Base-by-base conservation (phyloP, 345 rosid species). In the Linum usitatissimum region DNA sequence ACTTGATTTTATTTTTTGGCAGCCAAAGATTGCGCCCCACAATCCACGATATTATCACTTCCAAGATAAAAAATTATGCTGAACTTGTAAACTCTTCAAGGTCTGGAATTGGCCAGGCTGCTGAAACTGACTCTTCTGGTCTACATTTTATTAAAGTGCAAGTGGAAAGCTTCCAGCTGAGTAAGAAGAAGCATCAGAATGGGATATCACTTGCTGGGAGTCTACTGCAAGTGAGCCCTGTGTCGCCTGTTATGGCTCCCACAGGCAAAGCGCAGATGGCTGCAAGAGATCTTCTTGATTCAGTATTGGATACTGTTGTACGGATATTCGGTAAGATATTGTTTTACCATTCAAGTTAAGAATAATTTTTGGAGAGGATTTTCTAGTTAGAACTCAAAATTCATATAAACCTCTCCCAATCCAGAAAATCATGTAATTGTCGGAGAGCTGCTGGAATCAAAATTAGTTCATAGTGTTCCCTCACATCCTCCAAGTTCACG, bases 1-100 rank as follows among this genome's bases (percentile, higher is more conserved):
- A 30, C 15, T 34, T 58, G 18, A 53, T 66, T 64, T 69, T 77
- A 54, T 71, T 67, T 40, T 80, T 62, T 68, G 67, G 76, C 88
- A 93, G 99, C 82, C 96, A 90, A 69, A 82, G 88, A 65, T 71
- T 93, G 82, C 88, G 99, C 38, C 92, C 97, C 36, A 90, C 99
- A 39, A 73, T 90, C 76, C 99, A 93, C 75, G 99, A 90, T 70
- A 87, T 90, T 69, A 86, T 93, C 63, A 80, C 88, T 71, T 74
- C 88, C 71, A 90, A 84, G 86, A 87, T 93, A 66, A 93, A 87
- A 80, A 80, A 84, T 65, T 85, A 83, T 68, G 78, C 82, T 40
- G 82, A 84, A 61, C 74, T 79, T 64, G 71, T 76, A 40, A 84
- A 71, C 74, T 79, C 84, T 70, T 87, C 90, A 64, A 90, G 82